These are phyloP conservation scores for Ganoderma resinaceum DNA, from an alignment of 1,284 basidiomycete species.

Conservation along the genomic window DNA sequence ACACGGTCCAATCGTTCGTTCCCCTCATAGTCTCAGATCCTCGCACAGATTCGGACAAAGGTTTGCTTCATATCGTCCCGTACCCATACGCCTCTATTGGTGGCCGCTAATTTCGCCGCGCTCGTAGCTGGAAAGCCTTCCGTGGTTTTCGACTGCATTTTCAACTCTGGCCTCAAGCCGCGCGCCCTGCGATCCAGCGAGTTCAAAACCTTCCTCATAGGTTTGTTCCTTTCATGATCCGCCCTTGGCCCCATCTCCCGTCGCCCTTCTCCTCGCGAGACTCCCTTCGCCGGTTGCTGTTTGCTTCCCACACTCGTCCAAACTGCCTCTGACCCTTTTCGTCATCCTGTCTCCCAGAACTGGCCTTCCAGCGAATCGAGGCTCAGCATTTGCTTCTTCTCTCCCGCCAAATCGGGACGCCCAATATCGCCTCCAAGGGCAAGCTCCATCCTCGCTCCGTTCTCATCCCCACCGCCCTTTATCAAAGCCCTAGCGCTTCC, in stretches of 20 bases:
- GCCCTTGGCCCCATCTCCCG: neutral
- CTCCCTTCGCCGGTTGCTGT: slow-evolving; percentile 17
- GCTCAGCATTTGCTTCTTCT: slow-evolving; percentile 60
- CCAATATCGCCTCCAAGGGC: slow-evolving; percentile 77
- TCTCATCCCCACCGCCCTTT: slow-evolving; percentile 54
- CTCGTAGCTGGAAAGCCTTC: slow-evolving; percentile 67
- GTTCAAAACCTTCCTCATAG: slow-evolving; percentile 74
- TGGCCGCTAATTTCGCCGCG: slow-evolving; percentile 4
- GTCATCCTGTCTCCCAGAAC: slow-evolving; percentile 50
- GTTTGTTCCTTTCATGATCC: slow-evolving; percentile 41
- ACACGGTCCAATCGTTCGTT: slow-evolving; percentile 60
- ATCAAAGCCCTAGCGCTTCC: slow-evolving; percentile 31
- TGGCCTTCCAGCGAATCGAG: slow-evolving; percentile 72
- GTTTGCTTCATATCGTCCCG: slow-evolving; percentile 43
- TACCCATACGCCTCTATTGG: neutral
- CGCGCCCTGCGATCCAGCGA: slow-evolving; percentile 62
- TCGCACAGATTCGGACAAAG: slow-evolving; percentile 71
- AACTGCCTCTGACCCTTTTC: neutral
- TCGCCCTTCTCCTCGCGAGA: slow-evolving; percentile 27
- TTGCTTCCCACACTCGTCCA: slow-evolving; percentile 5
- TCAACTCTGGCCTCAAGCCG: slow-evolving; percentile 62
- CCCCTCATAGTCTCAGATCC: slow-evolving; percentile 77
- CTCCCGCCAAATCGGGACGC: slow-evolving; percentile 69
- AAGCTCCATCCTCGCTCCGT: slow-evolving; percentile 63
- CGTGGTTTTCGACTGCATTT: slow-evolving; percentile 75